Conservation (phyloP, 257 asterid genomes). For the Nicotiana undulata region DNA sequence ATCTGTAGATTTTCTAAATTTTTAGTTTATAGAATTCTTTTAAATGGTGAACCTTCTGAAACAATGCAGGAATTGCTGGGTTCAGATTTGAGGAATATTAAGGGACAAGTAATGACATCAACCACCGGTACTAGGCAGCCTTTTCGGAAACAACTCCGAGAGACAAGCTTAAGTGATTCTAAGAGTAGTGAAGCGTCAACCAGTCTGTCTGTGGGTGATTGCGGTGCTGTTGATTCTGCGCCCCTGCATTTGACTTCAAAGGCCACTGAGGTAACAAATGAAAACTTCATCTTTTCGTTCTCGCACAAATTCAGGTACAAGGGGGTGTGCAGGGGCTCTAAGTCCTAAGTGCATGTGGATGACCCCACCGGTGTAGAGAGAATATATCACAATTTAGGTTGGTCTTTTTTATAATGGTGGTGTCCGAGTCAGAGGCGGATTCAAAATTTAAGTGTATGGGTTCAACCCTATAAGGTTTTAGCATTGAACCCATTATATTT, state of each 20-base stretch:
- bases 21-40: not conserved
- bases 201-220: constrained; percentile 42
- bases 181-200: constrained; percentile 61
- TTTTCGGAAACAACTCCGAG: constrained; percentile 54
- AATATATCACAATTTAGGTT: not conserved
- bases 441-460: too few relatives aligned
- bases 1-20: not conserved
- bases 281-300: not conserved
- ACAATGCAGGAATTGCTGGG: constrained; percentile 48
- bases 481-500: too few relatives aligned
- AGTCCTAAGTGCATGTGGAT: not conserved
- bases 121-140: constrained; percentile 52
- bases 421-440: too few relatives aligned
- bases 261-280: constrained; percentile 51
- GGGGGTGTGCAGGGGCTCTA: not conserved
- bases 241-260: constrained; percentile 69
- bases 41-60: not conserved
- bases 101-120: constrained; percentile 46
- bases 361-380: not conserved
- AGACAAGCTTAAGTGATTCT: constrained; percentile 51
- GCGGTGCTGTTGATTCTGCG: constrained; percentile 49
- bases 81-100: constrained; percentile 53
- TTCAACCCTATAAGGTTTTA: too few relatives aligned
- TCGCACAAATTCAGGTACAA: not conserved
- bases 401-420: not conserved